Evolutionary conservation across 805 yeast species (phyloP).

Genomic region (Zygotorulaspora danielsina): DNA sequence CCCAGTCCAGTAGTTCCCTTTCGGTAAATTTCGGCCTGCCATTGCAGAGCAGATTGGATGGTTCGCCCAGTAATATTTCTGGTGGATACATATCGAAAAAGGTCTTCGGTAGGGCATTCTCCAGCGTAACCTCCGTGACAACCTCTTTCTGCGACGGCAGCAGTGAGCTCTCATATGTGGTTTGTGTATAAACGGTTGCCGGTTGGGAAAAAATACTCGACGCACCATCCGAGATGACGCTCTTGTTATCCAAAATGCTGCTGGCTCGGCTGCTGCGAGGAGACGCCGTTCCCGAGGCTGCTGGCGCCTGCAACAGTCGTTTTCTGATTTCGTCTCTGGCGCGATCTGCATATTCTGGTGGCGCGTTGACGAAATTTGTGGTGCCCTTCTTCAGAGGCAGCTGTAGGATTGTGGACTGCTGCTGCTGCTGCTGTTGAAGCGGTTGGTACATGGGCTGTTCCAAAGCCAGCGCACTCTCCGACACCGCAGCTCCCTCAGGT

Average conservation of each 20-base stretch:
- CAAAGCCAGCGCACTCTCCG: slow-evolving; percentile 1
- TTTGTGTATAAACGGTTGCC: slow-evolving; percentile 17
- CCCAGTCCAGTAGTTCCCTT: slow-evolving; percentile 65
- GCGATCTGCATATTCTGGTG: slow-evolving; percentile 35
- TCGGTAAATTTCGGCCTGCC: slow-evolving; percentile 63
- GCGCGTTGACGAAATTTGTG: slow-evolving; percentile 33
- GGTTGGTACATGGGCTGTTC: slow-evolving; percentile 4
- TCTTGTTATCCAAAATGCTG: slow-evolving; percentile 13
- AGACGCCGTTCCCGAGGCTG: slow-evolving; percentile 8
- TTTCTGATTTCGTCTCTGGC: slow-evolving; percentile 36
- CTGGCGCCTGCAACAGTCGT: slow-evolving; percentile 20
- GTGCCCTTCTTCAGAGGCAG: slow-evolving; percentile 10
- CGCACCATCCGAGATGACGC: slow-evolving; percentile 22
- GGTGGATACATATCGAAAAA: slow-evolving; percentile 56
- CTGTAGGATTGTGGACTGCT: slow-evolving; percentile 5
- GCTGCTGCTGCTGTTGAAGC: slow-evolving; percentile 7
- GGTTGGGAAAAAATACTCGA: slow-evolving; percentile 32
- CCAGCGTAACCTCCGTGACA: slow-evolving; percentile 34
- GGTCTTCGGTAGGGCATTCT: slow-evolving; percentile 49
- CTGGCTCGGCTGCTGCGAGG: slow-evolving; percentile 7
- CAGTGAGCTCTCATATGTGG: slow-evolving; percentile 16
- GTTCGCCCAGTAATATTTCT: slow-evolving; percentile 44
- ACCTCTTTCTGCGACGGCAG: slow-evolving; percentile 13
- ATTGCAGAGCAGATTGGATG: slow-evolving; percentile 41
- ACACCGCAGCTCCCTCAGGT: slow-evolving; percentile 7